Evolutionary conservation across 371 early-diverging fungal genomes (phyloP), one percentile per base, ranked within the genome.

Genomic region (Phascolomyces articulosus): DNA sequence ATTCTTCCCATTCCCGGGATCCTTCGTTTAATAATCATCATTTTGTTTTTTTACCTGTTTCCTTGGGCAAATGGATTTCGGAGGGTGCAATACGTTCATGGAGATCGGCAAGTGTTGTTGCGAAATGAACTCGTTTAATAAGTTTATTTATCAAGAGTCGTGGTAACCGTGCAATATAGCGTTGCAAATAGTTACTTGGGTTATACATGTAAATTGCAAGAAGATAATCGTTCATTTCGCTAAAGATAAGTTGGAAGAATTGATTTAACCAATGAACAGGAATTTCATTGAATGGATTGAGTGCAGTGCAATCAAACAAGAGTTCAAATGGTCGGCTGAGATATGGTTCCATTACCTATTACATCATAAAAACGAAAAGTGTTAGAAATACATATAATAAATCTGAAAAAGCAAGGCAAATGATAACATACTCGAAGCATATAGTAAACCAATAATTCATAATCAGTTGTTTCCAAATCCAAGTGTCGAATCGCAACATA

Each of bases 281-380:
- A 55, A 94, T 87, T 74, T 95, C 93, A 68, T 92, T 91, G 4
- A 85, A 83, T 2, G 79, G 76, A 13, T 87, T 86, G 73, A 94
- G 93, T 70, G 87, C 87, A 16, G 95, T 91, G 11, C 86, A 67
- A 70, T 96, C 97, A 53, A 96, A 83, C 18, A 95, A 77, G 16
- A 96, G 47, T 63, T 96, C 96, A 64, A 86, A 94, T 4, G 91
- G 85, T 54, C 85, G 83, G 54, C 74, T 75, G 10, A 85, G 72
- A 41, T 77, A 73, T 20, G 90, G 83, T 57, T 89, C 87, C 66
- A 90, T 66, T 1, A 83, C 70, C 85, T 89, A 63, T 16, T 10
- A 47, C 27, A 10, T 24, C 51, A 24, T 24, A 13, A 20, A 47
- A 23, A 51, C 16, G 8, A n/a, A 4, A 13, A 47, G 21, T 6